These are phyloP conservation scores for Phytopythium chamaehyphon DNA, from an alignment of 352 stramenopile species.

Conservation along the genomic window DNA sequence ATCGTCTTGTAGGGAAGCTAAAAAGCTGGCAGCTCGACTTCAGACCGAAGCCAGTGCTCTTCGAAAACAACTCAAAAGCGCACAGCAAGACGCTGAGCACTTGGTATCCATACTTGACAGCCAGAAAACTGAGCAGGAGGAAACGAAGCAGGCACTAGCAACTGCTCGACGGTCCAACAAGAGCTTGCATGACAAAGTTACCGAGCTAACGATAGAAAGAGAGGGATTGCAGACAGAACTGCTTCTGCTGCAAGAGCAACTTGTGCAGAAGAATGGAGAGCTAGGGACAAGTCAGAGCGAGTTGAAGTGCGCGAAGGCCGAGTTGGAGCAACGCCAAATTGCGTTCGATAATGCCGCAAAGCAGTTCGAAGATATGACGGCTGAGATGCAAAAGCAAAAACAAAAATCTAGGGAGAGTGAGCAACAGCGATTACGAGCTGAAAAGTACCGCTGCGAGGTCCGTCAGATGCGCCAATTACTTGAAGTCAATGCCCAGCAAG, in stretches of 20 bases:
- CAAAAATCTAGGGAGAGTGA: slow-evolving; percentile 1
- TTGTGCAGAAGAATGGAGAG: slow-evolving; percentile 28
- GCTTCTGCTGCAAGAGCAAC: slow-evolving; percentile 21
- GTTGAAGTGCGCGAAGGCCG: slow-evolving; percentile 10
- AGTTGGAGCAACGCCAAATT: slow-evolving; percentile 17
- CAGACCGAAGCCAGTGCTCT: slow-evolving; percentile 33
- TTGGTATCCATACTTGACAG: slow-evolving; percentile 38
- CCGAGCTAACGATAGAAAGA: slow-evolving; percentile 7
- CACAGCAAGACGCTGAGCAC: slow-evolving; percentile 36
- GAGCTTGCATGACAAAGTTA: slow-evolving; percentile 10
- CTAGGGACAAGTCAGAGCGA: slow-evolving; percentile 23
- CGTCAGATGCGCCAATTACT: slow-evolving; percentile 43
- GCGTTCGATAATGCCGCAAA: slow-evolving; percentile 15
- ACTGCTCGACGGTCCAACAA: slow-evolving; percentile 20
- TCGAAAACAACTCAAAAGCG: slow-evolving; percentile 26
- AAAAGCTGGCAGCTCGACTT: slow-evolving; percentile 30
- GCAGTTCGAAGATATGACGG: slow-evolving; percentile 11
- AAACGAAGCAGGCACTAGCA: slow-evolving; percentile 17
- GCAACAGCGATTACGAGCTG: slow-evolving; percentile 7
- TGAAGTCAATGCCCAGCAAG: slow-evolving; percentile 37
- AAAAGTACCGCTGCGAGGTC: slow-evolving; percentile 31
- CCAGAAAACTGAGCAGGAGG: slow-evolving; percentile 23
- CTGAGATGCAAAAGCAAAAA: slow-evolving; percentile 4
- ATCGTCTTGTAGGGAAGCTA: slow-evolving; percentile 18
- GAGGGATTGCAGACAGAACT: slow-evolving; percentile 28